phyloP scores from a whole-genome alignment of 495 filamentous ascomycete species.

The Stereocaulon alpinum region DNA sequence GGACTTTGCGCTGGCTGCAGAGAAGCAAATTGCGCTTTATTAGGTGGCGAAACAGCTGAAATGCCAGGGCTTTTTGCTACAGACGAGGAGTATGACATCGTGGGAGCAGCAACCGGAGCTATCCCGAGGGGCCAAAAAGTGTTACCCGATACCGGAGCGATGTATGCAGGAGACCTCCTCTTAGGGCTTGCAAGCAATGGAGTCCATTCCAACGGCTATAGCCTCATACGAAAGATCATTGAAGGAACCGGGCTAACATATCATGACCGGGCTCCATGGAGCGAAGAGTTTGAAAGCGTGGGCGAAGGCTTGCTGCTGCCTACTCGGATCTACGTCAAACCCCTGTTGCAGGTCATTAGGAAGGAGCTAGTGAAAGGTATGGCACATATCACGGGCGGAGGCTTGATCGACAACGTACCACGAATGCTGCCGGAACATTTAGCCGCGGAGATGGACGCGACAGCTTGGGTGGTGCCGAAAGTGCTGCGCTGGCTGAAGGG shows the following conservation, averaged over 20 bases:
- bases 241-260: slow-evolving; percentile 58
- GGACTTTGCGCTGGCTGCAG: slow-evolving; percentile 80
- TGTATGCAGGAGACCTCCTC: slow-evolving; percentile 73
- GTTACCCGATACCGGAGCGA: slow-evolving; percentile 63
- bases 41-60: slow-evolving; percentile 94
- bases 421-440: slow-evolving; percentile 75
- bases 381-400: slow-evolving; percentile 93
- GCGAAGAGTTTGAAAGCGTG: slow-evolving; percentile 30
- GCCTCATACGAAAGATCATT: slow-evolving; percentile 79
- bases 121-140: slow-evolving; percentile 53
- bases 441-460: slow-evolving; percentile 65
- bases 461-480: slow-evolving; percentile 56
- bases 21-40: slow-evolving; percentile 73
- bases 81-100: slow-evolving; percentile 73
- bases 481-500: slow-evolving; percentile 80
- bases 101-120: slow-evolving; percentile 76
- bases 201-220: slow-evolving; percentile 92
- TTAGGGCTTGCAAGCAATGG: slow-evolving; percentile 75
- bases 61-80: slow-evolving; percentile 87
- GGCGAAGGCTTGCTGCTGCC: slow-evolving; percentile 70
- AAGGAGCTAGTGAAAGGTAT: slow-evolving; percentile 67
- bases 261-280: slow-evolving; percentile 61
- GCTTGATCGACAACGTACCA: slow-evolving; percentile 83
- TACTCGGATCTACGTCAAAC: slow-evolving; percentile 71
- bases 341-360: slow-evolving; percentile 53